These are phyloP conservation scores for Globisporangium orthogonon DNA, from an alignment of 352 stramenopile genomes.

Conservation along the genomic window DNA sequence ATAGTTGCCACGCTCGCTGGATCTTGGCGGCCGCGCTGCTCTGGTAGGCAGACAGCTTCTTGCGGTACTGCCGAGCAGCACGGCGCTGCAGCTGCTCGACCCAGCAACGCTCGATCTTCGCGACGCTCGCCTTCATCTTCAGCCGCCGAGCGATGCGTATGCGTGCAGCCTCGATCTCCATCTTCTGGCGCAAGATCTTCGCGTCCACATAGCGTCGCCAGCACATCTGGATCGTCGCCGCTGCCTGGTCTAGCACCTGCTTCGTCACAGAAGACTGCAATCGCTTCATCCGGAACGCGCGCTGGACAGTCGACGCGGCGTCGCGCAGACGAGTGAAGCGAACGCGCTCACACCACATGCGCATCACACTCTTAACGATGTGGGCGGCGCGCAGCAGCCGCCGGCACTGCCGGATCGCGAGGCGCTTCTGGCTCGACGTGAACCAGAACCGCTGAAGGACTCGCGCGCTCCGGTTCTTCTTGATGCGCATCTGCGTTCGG, in stretches of 20 bases:
- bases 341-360: conserved; percentile 19
- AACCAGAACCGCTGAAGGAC: conserved; percentile 80
- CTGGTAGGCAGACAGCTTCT: conserved; percentile 15
- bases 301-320: conserved; percentile 29
- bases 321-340: conserved; percentile 21
- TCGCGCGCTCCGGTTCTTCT: conserved; percentile 47
- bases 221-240: conserved; percentile 23
- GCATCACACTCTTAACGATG: conserved; percentile 36
- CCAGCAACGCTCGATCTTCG: conserved; percentile 38
- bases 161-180: conserved; percentile 13
- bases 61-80: conserved; percentile 24
- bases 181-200: conserved; percentile 11
- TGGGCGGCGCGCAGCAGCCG: conserved; percentile 53
- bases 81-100: conserved; percentile 24
- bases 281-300: conserved; percentile 20
- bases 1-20: conserved; percentile 8
- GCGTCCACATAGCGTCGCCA: conserved; percentile 24
- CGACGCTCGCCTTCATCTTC: conserved; percentile 22
- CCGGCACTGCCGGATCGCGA: conserved; percentile 63
- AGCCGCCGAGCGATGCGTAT: conserved; percentile 18
- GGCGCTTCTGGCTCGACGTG: conserved; percentile 63
- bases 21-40: background rate
- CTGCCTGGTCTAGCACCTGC: conserved; percentile 9
- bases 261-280: conserved; percentile 14
- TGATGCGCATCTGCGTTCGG: conserved; percentile 42